Conservation (phyloP, 768 basidiomycete genomes). For the Lactifluus volemus region DNA sequence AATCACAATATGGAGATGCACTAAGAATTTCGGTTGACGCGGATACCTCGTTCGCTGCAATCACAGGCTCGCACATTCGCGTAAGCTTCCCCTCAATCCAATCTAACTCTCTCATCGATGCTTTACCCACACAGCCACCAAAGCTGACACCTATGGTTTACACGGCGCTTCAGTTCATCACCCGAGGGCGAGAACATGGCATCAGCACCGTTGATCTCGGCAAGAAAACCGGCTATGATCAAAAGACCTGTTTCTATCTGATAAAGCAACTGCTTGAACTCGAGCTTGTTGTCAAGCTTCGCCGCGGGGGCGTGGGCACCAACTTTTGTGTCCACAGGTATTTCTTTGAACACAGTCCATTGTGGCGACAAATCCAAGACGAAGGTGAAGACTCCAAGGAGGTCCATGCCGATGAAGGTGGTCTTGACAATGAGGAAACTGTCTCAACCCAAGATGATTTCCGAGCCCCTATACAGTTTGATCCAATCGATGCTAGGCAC, state of each 20-base stretch:
- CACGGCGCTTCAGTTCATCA: slow-evolving; percentile 72
- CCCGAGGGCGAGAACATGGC: slow-evolving; percentile 70
- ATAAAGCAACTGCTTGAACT: slow-evolving; percentile 67
- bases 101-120: slow-evolving; percentile 6
- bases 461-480: slow-evolving; percentile 39
- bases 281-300: slow-evolving; percentile 68
- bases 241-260: slow-evolving; percentile 85
- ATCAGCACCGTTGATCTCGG: slow-evolving; percentile 73
- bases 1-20: slow-evolving; percentile 46
- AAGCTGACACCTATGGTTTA: slow-evolving; percentile 84
- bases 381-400: slow-evolving; percentile 47
- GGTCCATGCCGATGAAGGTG: slow-evolving; percentile 24
- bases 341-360: slow-evolving; percentile 65
- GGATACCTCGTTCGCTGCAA: slow-evolving; percentile 63
- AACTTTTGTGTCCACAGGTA: slow-evolving; percentile 78
- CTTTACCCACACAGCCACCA: slow-evolving; percentile 41
- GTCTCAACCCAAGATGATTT: slow-evolving; percentile 14
- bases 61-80: slow-evolving; percentile 79
- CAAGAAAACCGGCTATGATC: slow-evolving; percentile 72
- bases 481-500: slow-evolving; percentile 70
- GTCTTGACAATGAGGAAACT: slow-evolving; percentile 28
- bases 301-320: slow-evolving; percentile 65
- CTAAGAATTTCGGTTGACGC: slow-evolving; percentile 70
- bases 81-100: slow-evolving; percentile 35
- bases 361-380: slow-evolving; percentile 70